phyloP scores from a whole-genome alignment of 352 stramenopile genomes.

The Pythium aquatile region DNA sequence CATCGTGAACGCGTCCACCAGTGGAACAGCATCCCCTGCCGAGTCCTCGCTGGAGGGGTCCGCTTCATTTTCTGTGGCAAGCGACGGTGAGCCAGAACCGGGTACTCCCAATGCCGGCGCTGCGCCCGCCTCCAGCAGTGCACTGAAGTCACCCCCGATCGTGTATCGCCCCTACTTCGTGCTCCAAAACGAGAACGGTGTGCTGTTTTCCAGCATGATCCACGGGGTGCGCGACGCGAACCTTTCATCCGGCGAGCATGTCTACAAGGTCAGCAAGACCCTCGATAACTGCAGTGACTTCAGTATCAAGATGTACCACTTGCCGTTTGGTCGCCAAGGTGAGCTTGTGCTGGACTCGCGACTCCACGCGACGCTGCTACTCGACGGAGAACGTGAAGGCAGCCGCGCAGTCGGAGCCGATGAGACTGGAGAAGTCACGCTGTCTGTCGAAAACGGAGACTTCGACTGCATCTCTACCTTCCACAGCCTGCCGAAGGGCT shows the following conservation, averaged over 20 bases:
- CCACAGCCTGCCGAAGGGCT: slow-evolving; percentile 68
- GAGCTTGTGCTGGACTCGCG: slow-evolving; percentile 80
- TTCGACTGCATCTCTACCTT: slow-evolving; percentile 80
- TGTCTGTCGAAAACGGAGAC: slow-evolving; percentile 66
- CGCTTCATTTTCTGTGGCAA: not conserved
- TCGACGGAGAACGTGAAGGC: slow-evolving; percentile 40
- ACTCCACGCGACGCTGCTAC: slow-evolving; percentile 66
- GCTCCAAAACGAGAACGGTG: slow-evolving; percentile 82
- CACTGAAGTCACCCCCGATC: slow-evolving; percentile 20
- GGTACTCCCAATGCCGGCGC: not conserved
- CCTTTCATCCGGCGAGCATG: slow-evolving; percentile 49
- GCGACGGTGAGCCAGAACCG: not conserved
- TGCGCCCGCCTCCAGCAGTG: not conserved
- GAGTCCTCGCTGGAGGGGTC: not conserved
- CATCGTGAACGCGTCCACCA: slow-evolving; percentile 33
- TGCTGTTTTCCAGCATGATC: slow-evolving; percentile 86
- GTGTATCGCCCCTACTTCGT: slow-evolving; percentile 83
- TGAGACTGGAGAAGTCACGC: slow-evolving; percentile 41
- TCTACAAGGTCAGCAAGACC: slow-evolving; percentile 65
- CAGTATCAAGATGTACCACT: slow-evolving; percentile 84
- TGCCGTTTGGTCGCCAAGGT: slow-evolving; percentile 81
- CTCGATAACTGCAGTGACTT: slow-evolving; percentile 68
- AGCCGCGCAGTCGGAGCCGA: slow-evolving; percentile 20
- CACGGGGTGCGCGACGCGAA: slow-evolving; percentile 72
- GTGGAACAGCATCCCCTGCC: not conserved